phyloP scores from a whole-genome alignment of 2,329 filamentous ascomycete genomes.

The Epichloe sp. region DNA sequence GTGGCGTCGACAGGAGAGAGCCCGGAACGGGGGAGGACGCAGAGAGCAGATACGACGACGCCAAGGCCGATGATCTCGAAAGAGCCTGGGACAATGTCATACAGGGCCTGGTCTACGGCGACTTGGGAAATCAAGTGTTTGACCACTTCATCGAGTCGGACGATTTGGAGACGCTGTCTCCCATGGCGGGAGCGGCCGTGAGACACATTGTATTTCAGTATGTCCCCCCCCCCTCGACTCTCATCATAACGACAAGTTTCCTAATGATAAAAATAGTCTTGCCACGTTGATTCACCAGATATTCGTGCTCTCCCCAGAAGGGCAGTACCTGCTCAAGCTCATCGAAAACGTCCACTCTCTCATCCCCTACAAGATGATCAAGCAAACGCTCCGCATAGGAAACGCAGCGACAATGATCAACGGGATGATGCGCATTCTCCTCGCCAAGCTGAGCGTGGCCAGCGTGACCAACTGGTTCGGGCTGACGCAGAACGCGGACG shows the following conservation, averaged over 20 bases:
- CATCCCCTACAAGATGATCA: conserved; percentile 57
- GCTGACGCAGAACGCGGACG: conserved; percentile 54
- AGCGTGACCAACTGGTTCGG: conserved; percentile 71
- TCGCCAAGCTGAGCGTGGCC: conserved; percentile 66
- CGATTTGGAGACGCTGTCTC: conserved; percentile 50
- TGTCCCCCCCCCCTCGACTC: conserved; percentile 14
- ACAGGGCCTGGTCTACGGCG: conserved; percentile 53
- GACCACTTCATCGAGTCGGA: conserved; percentile 45
- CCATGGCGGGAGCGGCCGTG: conserved; percentile 48
- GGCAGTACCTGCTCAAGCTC: conserved; percentile 59
- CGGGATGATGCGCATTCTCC: conserved; percentile 56
- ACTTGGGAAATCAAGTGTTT: conserved; percentile 53
- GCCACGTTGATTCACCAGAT: conserved; percentile 64
- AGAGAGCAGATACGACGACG: conserved; percentile 38
- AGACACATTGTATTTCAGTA: conserved; percentile 60
- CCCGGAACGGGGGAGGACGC: conserved; percentile 6
- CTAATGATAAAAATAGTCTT: conserved; percentile 31
- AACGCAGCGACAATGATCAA: conserved; percentile 76
- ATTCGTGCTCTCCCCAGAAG: conserved; percentile 60
- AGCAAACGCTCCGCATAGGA: conserved; percentile 60
- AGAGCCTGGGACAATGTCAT: conserved; percentile 55
- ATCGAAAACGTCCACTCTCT: conserved; percentile 57
- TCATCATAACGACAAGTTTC: no score
- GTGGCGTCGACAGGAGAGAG: conserved; percentile 28
- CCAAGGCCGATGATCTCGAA: conserved; percentile 45